A percentile compares a stretch with the other conserved stretches of the same genome.
These are phyloP conservation scores for Colletotrichum kahawae DNA, from an alignment of 2,329 filamentous ascomycete species.

Conservation along the genomic window DNA sequence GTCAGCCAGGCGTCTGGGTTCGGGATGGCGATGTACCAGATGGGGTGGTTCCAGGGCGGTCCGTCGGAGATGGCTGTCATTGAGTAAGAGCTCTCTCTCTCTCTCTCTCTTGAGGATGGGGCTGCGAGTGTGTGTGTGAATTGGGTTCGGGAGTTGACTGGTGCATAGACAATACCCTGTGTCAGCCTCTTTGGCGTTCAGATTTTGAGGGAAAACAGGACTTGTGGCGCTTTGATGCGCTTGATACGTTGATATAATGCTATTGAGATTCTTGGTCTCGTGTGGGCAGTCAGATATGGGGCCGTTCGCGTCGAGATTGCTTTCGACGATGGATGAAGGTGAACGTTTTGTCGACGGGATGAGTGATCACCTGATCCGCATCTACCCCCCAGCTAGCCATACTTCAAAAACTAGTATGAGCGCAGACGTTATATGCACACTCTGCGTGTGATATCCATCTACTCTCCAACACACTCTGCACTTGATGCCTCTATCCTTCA, in stretches of 20 bases:
- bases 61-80: not conserved
- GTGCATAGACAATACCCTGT: not conserved
- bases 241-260: not conserved
- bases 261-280: not conserved
- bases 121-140: not conserved
- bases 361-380: not conserved
- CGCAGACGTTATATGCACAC: too few relatives aligned
- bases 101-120: not conserved
- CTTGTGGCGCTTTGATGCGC: not conserved
- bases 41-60: slow-evolving; percentile 1
- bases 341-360: fast-evolving
- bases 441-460: not conserved
- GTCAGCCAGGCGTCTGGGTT: slow-evolving; percentile 14
- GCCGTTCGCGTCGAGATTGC: not conserved
- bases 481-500: not conserved
- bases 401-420: not conserved
- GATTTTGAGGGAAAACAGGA: not conserved
- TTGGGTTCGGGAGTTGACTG: not conserved
- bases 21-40: slow-evolving; percentile 4
- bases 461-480: too few relatives aligned
- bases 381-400: not conserved
- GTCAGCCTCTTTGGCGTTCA: not conserved
- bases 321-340: not conserved
- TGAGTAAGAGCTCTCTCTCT: not conserved
- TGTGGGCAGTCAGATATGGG: not conserved